Evolutionary conservation across 352 stramenopile species (phyloP).

Genomic region (Peronospora destructor): DNA sequence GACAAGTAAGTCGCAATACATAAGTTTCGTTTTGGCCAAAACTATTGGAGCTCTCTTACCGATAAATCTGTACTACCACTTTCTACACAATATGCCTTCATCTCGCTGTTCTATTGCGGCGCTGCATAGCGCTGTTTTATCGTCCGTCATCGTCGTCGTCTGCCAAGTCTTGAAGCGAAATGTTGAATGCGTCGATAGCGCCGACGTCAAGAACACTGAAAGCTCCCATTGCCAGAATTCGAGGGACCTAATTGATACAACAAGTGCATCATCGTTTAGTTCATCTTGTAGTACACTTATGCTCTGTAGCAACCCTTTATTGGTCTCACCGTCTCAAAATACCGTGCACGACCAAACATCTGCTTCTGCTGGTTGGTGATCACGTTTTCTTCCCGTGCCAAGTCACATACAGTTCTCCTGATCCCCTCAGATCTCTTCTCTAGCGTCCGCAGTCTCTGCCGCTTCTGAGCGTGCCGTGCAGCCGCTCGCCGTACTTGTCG

Average conservation of each 20-base stretch:
- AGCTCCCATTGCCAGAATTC: conserved; percentile 28
- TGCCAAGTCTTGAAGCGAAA: conserved; percentile 34
- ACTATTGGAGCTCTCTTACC: background rate
- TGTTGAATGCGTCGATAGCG: conserved; percentile 36
- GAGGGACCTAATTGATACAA: conserved; percentile 35
- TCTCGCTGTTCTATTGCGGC: conserved; percentile 11
- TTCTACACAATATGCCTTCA: background rate
- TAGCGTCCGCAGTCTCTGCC: conserved; percentile 1
- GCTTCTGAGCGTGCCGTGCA: conserved; percentile 11
- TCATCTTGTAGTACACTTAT: background rate
- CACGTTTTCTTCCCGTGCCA: conserved; percentile 38
- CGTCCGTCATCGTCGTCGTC: conserved; percentile 64
- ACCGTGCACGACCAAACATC: conserved; percentile 39
- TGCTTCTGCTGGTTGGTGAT: conserved; percentile 41
- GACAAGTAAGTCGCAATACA: conserved; percentile 26
- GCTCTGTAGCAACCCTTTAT: background rate
- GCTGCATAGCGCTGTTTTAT: conserved; percentile 41
- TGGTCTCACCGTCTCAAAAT: conserved; percentile 30
- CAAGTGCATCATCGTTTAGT: conserved; percentile 2
- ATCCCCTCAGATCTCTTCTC: conserved; percentile 3
- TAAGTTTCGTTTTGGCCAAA: conserved; percentile 11
- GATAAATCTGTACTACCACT: background rate
- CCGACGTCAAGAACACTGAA: conserved; percentile 33
- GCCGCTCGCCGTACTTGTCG: conserved; percentile 45
- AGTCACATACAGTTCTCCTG: conserved; percentile 15